Conservation (phyloP, 768 basidiomycete species). For the Filobasidium wieringae region DNA sequence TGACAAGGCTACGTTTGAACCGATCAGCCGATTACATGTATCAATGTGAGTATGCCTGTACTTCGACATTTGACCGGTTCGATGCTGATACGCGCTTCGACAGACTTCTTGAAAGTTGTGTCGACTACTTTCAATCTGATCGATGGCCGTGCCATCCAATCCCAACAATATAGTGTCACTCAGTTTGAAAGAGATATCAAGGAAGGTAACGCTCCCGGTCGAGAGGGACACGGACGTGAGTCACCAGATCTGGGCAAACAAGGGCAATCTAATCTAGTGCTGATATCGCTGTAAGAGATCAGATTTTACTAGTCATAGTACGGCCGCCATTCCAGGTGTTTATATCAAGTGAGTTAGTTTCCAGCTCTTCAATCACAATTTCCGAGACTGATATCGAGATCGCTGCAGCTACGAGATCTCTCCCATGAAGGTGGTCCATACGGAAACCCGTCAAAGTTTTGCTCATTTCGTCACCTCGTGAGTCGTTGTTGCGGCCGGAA, state of each 20-base stretch:
- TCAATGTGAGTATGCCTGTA: conserved; percentile 40
- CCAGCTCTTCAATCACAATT: no score
- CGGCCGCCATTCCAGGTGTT: conserved; percentile 28
- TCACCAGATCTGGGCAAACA: background rate
- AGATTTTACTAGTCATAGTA: conserved; percentile 36
- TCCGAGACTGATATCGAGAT: background rate
- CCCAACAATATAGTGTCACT: conserved; percentile 91
- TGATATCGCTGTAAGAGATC: background rate
- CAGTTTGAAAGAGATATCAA: conserved; percentile 86
- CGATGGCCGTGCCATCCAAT: conserved; percentile 65
- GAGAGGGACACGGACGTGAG: conserved; percentile 40
- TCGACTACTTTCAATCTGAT: conserved; percentile 86
- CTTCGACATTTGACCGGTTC: background rate
- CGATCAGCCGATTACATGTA: conserved; percentile 66
- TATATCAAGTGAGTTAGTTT: conserved; percentile 27
- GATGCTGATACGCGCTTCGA: background rate
- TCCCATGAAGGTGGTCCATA: conserved; percentile 84
- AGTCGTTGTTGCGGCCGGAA: conserved; percentile 35
- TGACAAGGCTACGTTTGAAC: no score
- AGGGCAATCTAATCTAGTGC: background rate
- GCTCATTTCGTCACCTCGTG: conserved; percentile 97
- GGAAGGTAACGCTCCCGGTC: conserved; percentile 44
- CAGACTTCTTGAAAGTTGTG: conserved; percentile 95
- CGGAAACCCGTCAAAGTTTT: conserved; percentile 82
- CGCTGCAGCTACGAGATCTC: conserved; percentile 80